Evolutionary conservation across 1,284 basidiomycete species (phyloP).

Genomic region (Apiotrichum porosum): DNA sequence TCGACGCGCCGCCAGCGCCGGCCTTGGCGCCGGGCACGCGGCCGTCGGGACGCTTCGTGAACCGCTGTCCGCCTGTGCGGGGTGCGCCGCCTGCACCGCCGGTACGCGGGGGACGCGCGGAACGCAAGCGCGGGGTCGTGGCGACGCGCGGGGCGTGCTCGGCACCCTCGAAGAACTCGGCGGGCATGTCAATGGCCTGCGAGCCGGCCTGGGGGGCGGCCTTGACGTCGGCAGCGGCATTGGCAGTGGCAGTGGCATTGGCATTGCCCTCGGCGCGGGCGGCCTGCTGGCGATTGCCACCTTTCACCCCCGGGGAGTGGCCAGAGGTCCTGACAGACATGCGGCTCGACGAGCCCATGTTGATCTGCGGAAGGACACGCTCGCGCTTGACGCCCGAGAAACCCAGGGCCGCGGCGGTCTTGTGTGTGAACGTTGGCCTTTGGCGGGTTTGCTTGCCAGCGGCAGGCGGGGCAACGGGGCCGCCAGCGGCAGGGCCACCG

Average conservation of each 20-base stretch:
- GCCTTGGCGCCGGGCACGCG: too few species aligned
- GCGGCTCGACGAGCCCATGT: not conserved
- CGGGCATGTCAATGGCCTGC: not conserved
- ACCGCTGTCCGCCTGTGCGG: not conserved
- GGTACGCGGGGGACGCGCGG: not conserved
- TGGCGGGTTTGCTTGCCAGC: too few species aligned
- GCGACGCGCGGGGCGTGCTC: not conserved
- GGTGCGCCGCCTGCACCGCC: not conserved
- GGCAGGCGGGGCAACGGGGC: not conserved
- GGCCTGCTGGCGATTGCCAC: not conserved
- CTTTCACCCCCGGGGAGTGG: too few species aligned
- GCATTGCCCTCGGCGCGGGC: not conserved
- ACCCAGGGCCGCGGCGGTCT: constrained; percentile 1
- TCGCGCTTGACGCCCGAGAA: constrained; percentile 5
- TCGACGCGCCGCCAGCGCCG: too few species aligned
- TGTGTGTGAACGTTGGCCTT: too few species aligned
- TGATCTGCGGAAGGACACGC: constrained; percentile 8
- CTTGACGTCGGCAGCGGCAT: not conserved
- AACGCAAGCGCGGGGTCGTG: not conserved
- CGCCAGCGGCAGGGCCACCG: not conserved
- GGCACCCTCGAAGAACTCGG: constrained; percentile 12
- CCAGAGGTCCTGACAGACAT: not conserved
- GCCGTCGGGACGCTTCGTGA: too few species aligned
- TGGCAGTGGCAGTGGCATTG: not conserved
- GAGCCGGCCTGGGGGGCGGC: not conserved